Conservation (phyloP, 495 filamentous ascomycete genomes). For the Immersiella caudata region DNA sequence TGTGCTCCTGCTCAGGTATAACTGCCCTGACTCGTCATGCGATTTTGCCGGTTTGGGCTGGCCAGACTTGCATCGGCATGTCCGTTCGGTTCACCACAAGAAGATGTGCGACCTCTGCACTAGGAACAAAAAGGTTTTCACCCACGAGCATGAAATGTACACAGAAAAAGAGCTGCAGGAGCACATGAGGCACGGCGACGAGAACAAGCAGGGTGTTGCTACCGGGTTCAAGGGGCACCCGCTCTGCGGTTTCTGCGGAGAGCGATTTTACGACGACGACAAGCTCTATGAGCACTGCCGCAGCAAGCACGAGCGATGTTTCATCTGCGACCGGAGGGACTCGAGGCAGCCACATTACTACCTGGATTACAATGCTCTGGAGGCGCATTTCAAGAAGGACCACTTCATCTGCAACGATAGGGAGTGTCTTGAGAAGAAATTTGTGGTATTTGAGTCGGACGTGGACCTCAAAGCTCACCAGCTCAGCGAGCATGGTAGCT, state of each 20-base stretch:
- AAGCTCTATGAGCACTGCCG: slow-evolving; percentile 93
- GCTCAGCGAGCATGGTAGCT: slow-evolving; percentile 40
- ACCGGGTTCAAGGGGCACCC: slow-evolving; percentile 97
- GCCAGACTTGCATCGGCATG: slow-evolving; percentile 92
- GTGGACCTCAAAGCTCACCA: slow-evolving; percentile 77
- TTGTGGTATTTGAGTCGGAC: slow-evolving; percentile 93
- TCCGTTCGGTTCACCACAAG: slow-evolving; percentile 76
- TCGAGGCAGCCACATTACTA: slow-evolving; percentile 81
- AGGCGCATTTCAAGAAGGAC: slow-evolving; percentile 81
- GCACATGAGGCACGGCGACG: slow-evolving; percentile 90
- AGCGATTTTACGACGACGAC: slow-evolving; percentile 93
- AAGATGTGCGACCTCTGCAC: slow-evolving; percentile 96
- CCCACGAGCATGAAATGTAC: slow-evolving; percentile 96
- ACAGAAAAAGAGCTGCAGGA: slow-evolving; percentile 75
- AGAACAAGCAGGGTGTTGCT: slow-evolving; percentile 76
- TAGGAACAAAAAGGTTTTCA: slow-evolving; percentile 95
- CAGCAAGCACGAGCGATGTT: slow-evolving; percentile 90
- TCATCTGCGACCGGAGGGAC: slow-evolving; percentile 82
- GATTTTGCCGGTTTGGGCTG: slow-evolving; percentile 90
- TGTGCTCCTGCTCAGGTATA: slow-evolving; percentile 84
- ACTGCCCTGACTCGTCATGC: slow-evolving; percentile 84
- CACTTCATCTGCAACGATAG: slow-evolving; percentile 84
- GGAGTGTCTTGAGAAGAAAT: slow-evolving; percentile 95
- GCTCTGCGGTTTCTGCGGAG: slow-evolving; percentile 87
- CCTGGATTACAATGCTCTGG: slow-evolving; percentile 78